Evolutionary conservation across 192 early-diverging fungal genomes (phyloP), one percentile per base, ranked within the genome.

Genomic region (Thamnidium elegans): DNA sequence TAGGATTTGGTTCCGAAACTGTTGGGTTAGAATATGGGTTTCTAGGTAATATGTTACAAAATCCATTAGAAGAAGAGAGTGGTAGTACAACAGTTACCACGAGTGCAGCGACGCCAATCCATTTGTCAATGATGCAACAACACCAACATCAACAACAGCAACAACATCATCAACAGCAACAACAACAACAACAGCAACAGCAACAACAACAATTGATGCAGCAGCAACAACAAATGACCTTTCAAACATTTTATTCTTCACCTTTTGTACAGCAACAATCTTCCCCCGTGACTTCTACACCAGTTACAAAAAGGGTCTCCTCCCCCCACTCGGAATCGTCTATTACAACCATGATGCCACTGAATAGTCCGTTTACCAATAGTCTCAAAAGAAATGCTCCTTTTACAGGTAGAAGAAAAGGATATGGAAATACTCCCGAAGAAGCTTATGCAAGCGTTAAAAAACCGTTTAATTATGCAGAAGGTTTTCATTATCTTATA

Each of bases 401-500:
- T 17, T 64, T 50, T 13, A 21, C 42, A 26, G 42, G 63, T 45
- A 50, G 63, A 43, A 54, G 63, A 53, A 64, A 64, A 30, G 63
- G 63, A 13, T 21, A 43, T 20, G 67, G 67, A 4, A 75, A 82
- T 34, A 79, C 81, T 14, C 79, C 86, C 6, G 74, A 82, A 51
- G 88, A 84, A 67, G 92, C 93, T 15, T 97, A 97, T 73, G 81
- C 82, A 32, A 79, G 78, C 50, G 92, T 95, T 20, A 80, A 80
- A 46, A 83, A 89, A 65, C 94, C 95, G 15, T 93, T 94, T 75
- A 89, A 92, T 62, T 95, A 98, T 80, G 86, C 88, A 20, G 92
- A 92, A 68, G 95, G 95, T 11, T 98, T 94, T 78, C 95, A 96
- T 74, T 94, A 89, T 68, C 80, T 95, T 52, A 87, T 98, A 58